Percentiles rank a stretch among this genome's conserved stretches.
phyloP scores from a whole-genome alignment of 805 yeast species.

The Myxozyma sirexii region DNA sequence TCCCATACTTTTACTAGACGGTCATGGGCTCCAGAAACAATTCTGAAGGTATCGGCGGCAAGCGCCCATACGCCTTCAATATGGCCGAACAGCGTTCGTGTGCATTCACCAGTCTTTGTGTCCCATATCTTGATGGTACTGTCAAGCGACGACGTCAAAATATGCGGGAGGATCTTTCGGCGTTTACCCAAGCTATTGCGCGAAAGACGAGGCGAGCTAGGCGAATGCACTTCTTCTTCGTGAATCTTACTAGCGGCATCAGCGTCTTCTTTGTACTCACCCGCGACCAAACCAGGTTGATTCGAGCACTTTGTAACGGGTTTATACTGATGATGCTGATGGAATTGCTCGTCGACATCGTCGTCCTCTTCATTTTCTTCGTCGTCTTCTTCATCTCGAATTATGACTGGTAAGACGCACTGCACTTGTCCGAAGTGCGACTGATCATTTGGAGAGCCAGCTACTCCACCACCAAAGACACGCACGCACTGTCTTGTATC shows the following conservation, averaged over 20 bases:
- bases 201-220: constrained; percentile 22
- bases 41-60: constrained; percentile 92
- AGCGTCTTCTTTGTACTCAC: constrained; percentile 28
- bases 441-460: constrained; percentile 24
- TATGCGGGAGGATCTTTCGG: constrained; percentile 20
- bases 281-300: constrained; percentile 21
- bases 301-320: constrained; percentile 6
- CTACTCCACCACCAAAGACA: constrained; percentile 59
- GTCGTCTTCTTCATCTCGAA: constrained; percentile 54
- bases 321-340: constrained; percentile 20
- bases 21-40: constrained; percentile 94
- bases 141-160: constrained; percentile 82
- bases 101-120: constrained; percentile 79
- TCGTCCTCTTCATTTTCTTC: constrained; percentile 31
- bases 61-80: constrained; percentile 98
- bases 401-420: constrained; percentile 81
- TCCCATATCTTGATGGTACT: constrained; percentile 98
- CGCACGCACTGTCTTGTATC: constrained; percentile 74
- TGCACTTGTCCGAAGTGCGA: constrained; percentile 97
- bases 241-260: constrained; percentile 17
- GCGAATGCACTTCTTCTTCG: constrained; percentile 30
- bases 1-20: constrained; percentile 92
- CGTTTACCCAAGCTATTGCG: constrained; percentile 14
- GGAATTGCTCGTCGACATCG: constrained; percentile 17
- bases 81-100: constrained; percentile 95